A percentile compares a stretch with the other conserved stretches of the same genome.
These are phyloP conservation scores for Ascochyta fabae DNA, from an alignment of 2,329 filamentous ascomycete genomes.

Conservation along the genomic window DNA sequence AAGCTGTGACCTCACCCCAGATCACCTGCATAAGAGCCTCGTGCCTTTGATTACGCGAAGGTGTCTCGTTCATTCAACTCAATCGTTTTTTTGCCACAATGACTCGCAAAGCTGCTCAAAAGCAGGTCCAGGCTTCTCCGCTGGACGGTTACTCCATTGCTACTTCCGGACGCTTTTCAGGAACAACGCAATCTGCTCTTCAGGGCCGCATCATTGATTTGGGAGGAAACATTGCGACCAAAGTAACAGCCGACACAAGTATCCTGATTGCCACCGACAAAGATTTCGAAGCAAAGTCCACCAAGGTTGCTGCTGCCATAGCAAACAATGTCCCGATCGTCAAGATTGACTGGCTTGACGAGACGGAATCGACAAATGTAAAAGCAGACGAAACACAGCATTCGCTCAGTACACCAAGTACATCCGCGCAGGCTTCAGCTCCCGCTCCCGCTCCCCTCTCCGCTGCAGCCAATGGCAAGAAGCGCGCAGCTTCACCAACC, in stretches of 20 bases:
- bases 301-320: slow-evolving; percentile 60
- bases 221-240: slow-evolving; percentile 58
- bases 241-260: slow-evolving; percentile 59
- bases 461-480: slow-evolving; percentile 34
- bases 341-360: slow-evolving; percentile 66
- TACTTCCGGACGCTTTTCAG: slow-evolving; percentile 66
- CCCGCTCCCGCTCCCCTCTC: slow-evolving; percentile 1
- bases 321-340: slow-evolving; percentile 62
- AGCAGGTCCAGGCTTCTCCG: slow-evolving; percentile 37
- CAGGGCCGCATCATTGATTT: slow-evolving; percentile 56
- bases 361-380: slow-evolving; percentile 56
- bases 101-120: slow-evolving; percentile 31
- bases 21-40: slow-evolving; percentile 12
- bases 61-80: slow-evolving; percentile 5
- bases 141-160: slow-evolving; percentile 61
- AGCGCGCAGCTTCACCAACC: slow-evolving; percentile 39
- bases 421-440: slow-evolving; percentile 8
- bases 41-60: slow-evolving; percentile 11
- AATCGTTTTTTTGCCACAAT: slow-evolving; percentile 18
- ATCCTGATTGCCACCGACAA: slow-evolving; percentile 64
- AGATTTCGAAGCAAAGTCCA: slow-evolving; percentile 58
- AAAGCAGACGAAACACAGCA: slow-evolving; percentile 52
- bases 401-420: slow-evolving; percentile 30
- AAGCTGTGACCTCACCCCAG: slow-evolving; percentile 7
- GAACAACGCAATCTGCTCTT: slow-evolving; percentile 59